Base-by-base conservation (phyloP, 495 filamentous ascomycete species). In the Penicillium turbatum region DNA sequence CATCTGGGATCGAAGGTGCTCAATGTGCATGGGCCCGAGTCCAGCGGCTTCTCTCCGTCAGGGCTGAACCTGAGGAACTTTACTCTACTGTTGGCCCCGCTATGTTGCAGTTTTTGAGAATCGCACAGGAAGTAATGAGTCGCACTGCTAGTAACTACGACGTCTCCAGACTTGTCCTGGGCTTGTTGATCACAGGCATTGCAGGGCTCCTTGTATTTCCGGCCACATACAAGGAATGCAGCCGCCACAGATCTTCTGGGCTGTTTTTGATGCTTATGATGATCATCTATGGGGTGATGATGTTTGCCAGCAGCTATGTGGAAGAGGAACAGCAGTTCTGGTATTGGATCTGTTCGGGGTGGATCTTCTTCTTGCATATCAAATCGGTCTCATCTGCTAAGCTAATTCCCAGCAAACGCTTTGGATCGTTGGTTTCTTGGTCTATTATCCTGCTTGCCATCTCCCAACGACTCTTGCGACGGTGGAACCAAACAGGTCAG, bases 311-410 rank as follows among this genome's bases (percentile, higher is more conserved):
- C 67, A 96, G 91, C 65, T 97, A 90, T 64, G 89, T 99, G 21
- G 93, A 99, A 65, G 93, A 99, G 69, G 93, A 99, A 65, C 93
- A 97, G 21, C 87, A 97, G 56, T 96, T 95, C 68, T 99, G 93
- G 93, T 97, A 97, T 68, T 96, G 92, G 91, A 65, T 81, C 15
- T 82, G 86, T 11, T 85, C 88, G 0, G 85, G 79, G 2, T 99
- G 91, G 91, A 71, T 88, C 37, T 71, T 80, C 39, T 79, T 82
- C 54, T 71, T 95, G 2, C 78, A 79, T 50, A 59, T 86, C 31
- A 86, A 78, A 67, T 75, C 69, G 43, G 66, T 61, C 29, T 55
- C 50, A 36, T 53, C 50, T 15, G 37, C 50, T 13, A 53, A 13
- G 19, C 21, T 9, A 26, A 8, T 17, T 27, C 32, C 57, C 15